These are phyloP conservation scores for Excoecaria agallocha DNA, from an alignment of 345 rosid genomes.

Conservation along the genomic window DNA sequence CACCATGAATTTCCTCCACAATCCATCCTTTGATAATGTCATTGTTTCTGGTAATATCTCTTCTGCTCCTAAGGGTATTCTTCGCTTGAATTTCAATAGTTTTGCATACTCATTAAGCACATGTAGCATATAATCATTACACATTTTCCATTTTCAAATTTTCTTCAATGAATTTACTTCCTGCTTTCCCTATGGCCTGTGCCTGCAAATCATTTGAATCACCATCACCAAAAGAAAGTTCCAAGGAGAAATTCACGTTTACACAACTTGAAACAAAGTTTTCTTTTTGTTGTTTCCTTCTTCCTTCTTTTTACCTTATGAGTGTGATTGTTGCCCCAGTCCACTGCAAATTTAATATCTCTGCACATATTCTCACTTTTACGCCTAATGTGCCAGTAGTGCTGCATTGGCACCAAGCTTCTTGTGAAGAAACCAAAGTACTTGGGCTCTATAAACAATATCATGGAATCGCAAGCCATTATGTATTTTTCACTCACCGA, in stretches of 20 bases:
- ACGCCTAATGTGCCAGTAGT: constrained; percentile 75
- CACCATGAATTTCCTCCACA: constrained; percentile 34
- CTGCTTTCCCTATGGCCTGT: neutral
- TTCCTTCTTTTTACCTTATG: constrained; percentile 14
- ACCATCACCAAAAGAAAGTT: neutral
- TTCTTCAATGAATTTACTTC: too few species aligned
- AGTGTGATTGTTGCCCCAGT: constrained; percentile 67
- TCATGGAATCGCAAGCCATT: constrained; percentile 72
- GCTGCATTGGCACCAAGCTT: constrained; percentile 65
- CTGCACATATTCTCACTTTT: constrained; percentile 38
- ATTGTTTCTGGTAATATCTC: too few species aligned
- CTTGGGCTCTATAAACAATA: constrained; percentile 44
- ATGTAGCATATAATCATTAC: constrained; percentile 78
- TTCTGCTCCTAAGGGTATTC: constrained; percentile 14
- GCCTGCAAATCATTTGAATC: neutral
- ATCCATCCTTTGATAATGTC: too few species aligned
- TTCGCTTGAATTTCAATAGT: too few species aligned
- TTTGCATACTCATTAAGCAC: constrained; percentile 18
- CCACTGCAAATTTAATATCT: constrained; percentile 64
- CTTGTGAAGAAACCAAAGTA: constrained; percentile 63
- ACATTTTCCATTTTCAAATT: too few species aligned
- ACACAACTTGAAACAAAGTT: too few species aligned
- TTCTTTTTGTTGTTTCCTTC: too few species aligned
- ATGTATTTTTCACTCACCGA: constrained; percentile 83
- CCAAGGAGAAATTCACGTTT: too few species aligned